Evolutionary conservation across 1,284 basidiomycete species (phyloP).

Genomic region (Volvariella volvacea): DNA sequence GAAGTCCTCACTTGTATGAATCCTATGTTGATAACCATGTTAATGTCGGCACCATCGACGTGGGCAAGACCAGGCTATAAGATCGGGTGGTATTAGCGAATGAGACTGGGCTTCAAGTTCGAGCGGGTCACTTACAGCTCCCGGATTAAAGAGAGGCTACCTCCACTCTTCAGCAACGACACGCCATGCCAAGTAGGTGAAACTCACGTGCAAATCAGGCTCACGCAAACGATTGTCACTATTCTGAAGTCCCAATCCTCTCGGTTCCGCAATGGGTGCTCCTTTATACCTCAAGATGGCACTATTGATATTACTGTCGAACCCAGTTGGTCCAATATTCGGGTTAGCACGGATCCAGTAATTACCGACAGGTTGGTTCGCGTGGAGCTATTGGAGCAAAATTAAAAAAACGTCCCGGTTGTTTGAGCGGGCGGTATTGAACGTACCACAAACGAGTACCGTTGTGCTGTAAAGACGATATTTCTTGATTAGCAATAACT

Average conservation of each 20-base stretch:
- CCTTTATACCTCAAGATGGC: conserved; percentile 50
- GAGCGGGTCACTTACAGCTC: no score
- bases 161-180: no score
- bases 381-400: conserved; percentile 15
- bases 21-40: conserved; percentile 18
- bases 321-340: conserved; percentile 17
- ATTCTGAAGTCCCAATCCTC: conserved; percentile 19
- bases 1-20: conserved; percentile 8
- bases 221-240: conserved; percentile 25
- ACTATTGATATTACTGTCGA: conserved; percentile 32
- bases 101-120: no score
- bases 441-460: conserved; percentile 29
- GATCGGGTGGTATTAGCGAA: no score
- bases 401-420: conserved; percentile 23
- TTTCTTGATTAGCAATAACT: neutral
- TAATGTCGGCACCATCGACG: conserved; percentile 20
- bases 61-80: conserved; percentile 16
- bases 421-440: conserved; percentile 22
- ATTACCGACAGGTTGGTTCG: conserved; percentile 23
- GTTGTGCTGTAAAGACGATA: conserved; percentile 25
- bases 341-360: conserved; percentile 34
- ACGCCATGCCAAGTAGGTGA: no score
- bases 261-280: conserved; percentile 37
- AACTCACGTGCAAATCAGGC: conserved; percentile 17
- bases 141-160: no score